These are phyloP conservation scores for Calocybe gangraenosa DNA, from an alignment of 768 basidiomycete species.

Conservation along the genomic window DNA sequence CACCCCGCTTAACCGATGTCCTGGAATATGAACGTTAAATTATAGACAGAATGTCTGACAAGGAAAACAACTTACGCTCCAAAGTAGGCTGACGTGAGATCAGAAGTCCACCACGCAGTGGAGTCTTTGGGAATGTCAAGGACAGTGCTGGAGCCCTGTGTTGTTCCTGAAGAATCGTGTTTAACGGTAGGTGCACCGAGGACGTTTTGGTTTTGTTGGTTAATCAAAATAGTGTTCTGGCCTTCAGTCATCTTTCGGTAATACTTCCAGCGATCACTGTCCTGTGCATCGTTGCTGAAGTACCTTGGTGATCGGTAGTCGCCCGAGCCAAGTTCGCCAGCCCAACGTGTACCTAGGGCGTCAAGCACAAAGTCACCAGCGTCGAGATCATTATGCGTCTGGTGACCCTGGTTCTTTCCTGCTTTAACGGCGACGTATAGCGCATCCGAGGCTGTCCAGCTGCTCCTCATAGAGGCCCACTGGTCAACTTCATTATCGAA, in stretches of 20 bases:
- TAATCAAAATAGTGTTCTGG: constrained; percentile 89
- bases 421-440: constrained; percentile 88
- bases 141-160: constrained; percentile 85
- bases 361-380: constrained; percentile 94
- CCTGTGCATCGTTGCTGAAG: constrained; percentile 72
- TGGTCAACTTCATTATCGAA: constrained; percentile 71
- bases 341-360: constrained; percentile 90
- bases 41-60: constrained; percentile 13
- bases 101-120: constrained; percentile 77
- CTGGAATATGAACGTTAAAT: too few species aligned
- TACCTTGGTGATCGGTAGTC: constrained; percentile 75
- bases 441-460: constrained; percentile 86
- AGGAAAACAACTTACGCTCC: constrained; percentile 48
- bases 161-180: constrained; percentile 47
- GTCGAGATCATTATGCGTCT: constrained; percentile 95
- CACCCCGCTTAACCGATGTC: constrained; percentile 76
- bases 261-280: constrained; percentile 78
- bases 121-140: constrained; percentile 57
- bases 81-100: constrained; percentile 75
- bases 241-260: constrained; percentile 97
- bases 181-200: constrained; percentile 55
- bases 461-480: constrained; percentile 90
- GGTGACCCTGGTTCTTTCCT: constrained; percentile 74
- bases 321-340: constrained; percentile 88
- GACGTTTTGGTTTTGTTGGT: constrained; percentile 77